A percentile compares a stretch with the other conserved stretches of the same genome.
phyloP scores from a whole-genome alignment of 2,329 filamentous ascomycete genomes.

The Beauveria asiatica region DNA sequence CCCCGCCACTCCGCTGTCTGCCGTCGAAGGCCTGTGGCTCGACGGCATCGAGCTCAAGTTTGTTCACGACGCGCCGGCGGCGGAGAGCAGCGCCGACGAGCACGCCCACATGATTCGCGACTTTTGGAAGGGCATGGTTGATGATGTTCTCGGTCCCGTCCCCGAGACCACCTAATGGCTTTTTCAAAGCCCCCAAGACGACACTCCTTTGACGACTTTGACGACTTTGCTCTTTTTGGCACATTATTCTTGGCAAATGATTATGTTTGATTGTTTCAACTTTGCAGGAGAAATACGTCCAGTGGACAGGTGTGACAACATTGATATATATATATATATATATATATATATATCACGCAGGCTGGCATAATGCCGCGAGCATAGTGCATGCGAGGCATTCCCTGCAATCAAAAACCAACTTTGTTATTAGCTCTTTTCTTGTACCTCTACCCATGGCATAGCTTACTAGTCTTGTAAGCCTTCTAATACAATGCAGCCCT shows the following conservation, averaged over 20 bases:
- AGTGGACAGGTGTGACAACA: neutral
- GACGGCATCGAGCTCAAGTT: conserved; percentile 50
- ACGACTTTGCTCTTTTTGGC: conserved; percentile 8
- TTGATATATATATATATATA: neutral
- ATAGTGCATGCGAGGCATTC: conserved; percentile 10
- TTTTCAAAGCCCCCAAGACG: too few species aligned
- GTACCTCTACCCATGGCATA: conserved; percentile 4
- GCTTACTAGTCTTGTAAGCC: neutral
- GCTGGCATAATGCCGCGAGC: conserved; percentile 3
- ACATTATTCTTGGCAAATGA: neutral
- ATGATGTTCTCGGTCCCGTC: conserved; percentile 31
- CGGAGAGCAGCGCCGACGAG: conserved; percentile 17
- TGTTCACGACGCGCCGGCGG: conserved; percentile 28
- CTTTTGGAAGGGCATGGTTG: conserved; percentile 49
- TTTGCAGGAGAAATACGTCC: neutral
- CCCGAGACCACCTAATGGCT: conserved; percentile 5
- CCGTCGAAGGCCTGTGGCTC: conserved; percentile 49
- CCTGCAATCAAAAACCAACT: neutral
- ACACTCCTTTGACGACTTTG: neutral
- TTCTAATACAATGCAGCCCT: conserved; percentile 6
- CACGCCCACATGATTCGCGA: conserved; percentile 41
- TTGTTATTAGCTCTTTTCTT: conserved; percentile 1
- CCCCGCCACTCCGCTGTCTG: conserved; percentile 42
- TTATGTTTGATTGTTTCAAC: neutral
- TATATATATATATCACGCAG: neutral